phyloP scores from a whole-genome alignment of 2,329 filamentous ascomycete genomes.

The Colletotrichum sojae region DNA sequence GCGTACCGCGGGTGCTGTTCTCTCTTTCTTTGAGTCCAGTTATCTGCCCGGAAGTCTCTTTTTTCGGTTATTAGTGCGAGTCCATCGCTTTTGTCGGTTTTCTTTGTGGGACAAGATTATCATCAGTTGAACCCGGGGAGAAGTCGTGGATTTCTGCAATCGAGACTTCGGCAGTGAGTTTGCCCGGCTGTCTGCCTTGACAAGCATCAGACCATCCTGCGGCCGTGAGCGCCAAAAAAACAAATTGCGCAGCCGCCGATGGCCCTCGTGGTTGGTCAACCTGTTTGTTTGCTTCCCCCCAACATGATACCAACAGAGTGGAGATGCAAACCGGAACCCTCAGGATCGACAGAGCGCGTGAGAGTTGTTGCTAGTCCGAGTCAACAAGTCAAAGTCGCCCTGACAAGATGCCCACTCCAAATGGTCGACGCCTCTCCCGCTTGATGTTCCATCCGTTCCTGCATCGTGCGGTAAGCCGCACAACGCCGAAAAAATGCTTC shows the following conservation, averaged over 20 bases:
- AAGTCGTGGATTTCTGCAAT: no score
- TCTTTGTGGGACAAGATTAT: no score
- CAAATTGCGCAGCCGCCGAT: neutral
- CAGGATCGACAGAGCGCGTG: neutral
- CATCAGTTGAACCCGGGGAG: no score
- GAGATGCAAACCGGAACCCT: slow-evolving; percentile 2
- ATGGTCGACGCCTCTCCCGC: neutral
- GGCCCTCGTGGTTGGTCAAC: neutral
- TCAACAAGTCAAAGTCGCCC: neutral
- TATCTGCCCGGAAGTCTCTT: no score
- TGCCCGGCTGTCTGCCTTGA: no score
- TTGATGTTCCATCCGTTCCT: neutral
- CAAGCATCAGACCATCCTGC: neutral
- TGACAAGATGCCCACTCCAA: neutral
- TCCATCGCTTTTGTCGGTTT: no score
- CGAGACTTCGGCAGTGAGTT: no score
- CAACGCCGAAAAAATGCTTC: neutral
- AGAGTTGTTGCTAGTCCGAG: neutral
- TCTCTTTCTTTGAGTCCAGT: neutral
- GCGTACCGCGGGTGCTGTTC: neutral
- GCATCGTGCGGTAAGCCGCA: neutral
- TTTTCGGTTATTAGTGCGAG: no score
- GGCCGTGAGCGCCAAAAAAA: neutral
- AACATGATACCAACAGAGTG: neutral
- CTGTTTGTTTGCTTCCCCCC: neutral